Evolutionary conservation across 805 yeast genomes (phyloP).

Genomic region (Sugiyamaella valdiviana): DNA sequence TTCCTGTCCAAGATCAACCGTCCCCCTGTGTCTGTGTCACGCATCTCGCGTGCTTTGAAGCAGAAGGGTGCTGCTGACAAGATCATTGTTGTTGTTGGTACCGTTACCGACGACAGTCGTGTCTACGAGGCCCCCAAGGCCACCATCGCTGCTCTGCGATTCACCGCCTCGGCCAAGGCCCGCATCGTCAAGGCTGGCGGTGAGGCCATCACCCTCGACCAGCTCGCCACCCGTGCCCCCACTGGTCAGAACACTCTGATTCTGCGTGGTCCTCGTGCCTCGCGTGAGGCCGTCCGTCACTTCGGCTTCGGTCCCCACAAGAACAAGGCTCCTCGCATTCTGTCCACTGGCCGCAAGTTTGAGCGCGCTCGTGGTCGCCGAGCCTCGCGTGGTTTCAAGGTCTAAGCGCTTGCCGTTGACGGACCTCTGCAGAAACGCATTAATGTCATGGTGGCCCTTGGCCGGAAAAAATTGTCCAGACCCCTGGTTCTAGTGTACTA

Average conservation of each 20-base stretch:
- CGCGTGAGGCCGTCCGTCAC: slow-evolving; percentile 99
- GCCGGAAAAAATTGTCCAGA: background rate
- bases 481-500: background rate
- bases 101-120: slow-evolving; percentile 98
- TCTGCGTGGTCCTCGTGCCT: slow-evolving; percentile 97
- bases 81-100: slow-evolving; percentile 97
- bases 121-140: slow-evolving; percentile 90
- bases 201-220: slow-evolving; percentile 98
- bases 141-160: slow-evolving; percentile 98
- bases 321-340: slow-evolving; percentile 97
- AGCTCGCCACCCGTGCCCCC: slow-evolving; percentile 98
- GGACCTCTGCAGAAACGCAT: background rate
- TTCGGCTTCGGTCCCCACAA: slow-evolving; percentile 99
- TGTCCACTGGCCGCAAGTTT: slow-evolving; percentile 98
- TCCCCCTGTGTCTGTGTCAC: slow-evolving; percentile 97
- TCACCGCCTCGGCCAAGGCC: slow-evolving; percentile 99
- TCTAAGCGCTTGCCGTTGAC: slow-evolving; percentile 47
- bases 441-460: background rate
- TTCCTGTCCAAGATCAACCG: slow-evolving; percentile 98
- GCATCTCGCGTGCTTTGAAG: slow-evolving; percentile 75
- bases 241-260: slow-evolving; percentile 98
- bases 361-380: slow-evolving; percentile 99
- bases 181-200: slow-evolving; percentile 98
- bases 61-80: slow-evolving; percentile 82
- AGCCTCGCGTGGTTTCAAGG: slow-evolving; percentile 99